Conservation (phyloP, 129 eudicot species). For the Arctium lappa region DNA sequence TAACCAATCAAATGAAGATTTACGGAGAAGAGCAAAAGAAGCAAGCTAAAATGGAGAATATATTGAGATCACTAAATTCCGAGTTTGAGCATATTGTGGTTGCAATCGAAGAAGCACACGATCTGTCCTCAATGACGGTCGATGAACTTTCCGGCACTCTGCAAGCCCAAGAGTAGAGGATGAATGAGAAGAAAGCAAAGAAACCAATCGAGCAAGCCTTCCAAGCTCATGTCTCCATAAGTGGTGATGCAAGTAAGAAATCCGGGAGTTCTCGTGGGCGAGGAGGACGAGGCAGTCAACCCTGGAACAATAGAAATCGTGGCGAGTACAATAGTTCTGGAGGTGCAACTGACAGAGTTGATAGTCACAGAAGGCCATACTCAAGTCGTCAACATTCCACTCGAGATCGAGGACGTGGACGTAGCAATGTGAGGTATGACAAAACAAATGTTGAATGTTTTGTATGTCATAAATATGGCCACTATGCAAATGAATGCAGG, state of each 20-base stretch:
- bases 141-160: background rate
- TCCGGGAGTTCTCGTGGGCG: background rate
- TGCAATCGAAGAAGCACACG: background rate
- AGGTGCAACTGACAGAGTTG: background rate
- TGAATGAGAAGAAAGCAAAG: background rate
- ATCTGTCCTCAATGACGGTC: background rate
- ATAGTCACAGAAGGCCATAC: background rate
- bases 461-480: background rate
- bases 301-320: background rate
- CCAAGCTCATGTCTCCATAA: background rate
- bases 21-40: background rate
- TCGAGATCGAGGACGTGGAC: background rate
- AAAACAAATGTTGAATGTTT: background rate
- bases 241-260: background rate
- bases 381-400: background rate
- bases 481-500: no score
- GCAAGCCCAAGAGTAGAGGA: background rate
- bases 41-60: background rate
- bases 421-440: background rate
- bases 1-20: no score
- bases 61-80: background rate
- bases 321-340: background rate
- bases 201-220: background rate
- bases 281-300: background rate
- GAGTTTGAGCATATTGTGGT: background rate